Base-by-base conservation (phyloP, 148 eudicot genomes). In the Diospyros kaki region DNA sequence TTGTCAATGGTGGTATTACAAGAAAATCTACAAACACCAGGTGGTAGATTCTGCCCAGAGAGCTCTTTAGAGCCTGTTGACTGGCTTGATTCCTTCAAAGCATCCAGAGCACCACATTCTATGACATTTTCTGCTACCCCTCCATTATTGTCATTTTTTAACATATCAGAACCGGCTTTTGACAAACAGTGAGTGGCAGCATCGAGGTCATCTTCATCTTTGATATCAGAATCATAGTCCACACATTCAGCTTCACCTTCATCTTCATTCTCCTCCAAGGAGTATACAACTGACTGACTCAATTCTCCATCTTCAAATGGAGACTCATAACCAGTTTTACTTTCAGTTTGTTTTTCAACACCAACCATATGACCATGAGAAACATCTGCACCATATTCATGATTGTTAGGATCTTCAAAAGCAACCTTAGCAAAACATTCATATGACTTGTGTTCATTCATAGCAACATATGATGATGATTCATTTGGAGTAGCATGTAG, bases 291-390 rank as follows among this genome's bases (percentile, higher is more conserved):
- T 12, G 88, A 76, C 74, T 87, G 90, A 81, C 91, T 82, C 58
- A 91, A 76, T 68, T 91, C 97, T 43, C 91, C 93, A 83, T 91
- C 97, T 78, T 89, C 97, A 54, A 86, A 83, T 17, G 92, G 86
- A 79, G 91, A 89, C 77, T 91, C 96, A 82, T 80, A 89, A 71
- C 85, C 91, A 50, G 75, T 74, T 69, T 83, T 82, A 41, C 72
- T 60, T 56, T 68, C 70, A 46, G 77, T 55, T 67, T 51, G 66
- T 64, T 78, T 63, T 52, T 73, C 86, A 51, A 58, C 63, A 61
- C 15, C 78, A 64, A 71, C 73, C 51, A 58, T 38, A 2, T 59
- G 74, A 76, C 59, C 56, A 66, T 69, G 80, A 71, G 86, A 81
- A 61, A 76, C 59, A 80, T 82, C 82, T 1, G 71, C 80, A 38